Evolutionary conservation across 148 eudicot genomes (phyloP), one percentile per base, ranked within the genome.

Genomic region (Fagopyrum esculentum): DNA sequence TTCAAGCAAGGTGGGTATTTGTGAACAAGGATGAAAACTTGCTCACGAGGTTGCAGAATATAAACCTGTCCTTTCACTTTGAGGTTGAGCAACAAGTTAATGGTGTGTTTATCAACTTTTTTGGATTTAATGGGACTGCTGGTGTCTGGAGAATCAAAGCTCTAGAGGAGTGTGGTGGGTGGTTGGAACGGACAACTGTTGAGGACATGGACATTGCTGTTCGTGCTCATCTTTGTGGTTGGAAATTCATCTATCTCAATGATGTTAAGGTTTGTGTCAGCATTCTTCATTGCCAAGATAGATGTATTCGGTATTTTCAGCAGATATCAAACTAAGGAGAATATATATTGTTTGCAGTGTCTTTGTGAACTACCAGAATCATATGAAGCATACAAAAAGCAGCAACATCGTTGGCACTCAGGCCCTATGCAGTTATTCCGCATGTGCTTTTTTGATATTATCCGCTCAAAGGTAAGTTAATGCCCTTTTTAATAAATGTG

Each of bases 121-220:
- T 94, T 82, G 98, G 98, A 77, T 94, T 91, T 80, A 94, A 94
- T 80, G 98, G 98, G 77, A 94, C 98, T 79, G 97, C 98, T 84
- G 98, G 98, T 80, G 97, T 94, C 57, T 94, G 98, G 98, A 91
- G 96, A 82, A 89, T 90, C 49, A 89, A 90, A 80, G 98, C 98
- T 71, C 81, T 94, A 35, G 96, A 94, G 85, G 98, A 94, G 11
- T 94, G 91, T 71, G 98, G 98, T 79, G 97, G 98, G 75, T 94
- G 98, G 98, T 80, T 89, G 43, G 98, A 94, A 29, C 80, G 98
- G 68, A 94, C 98, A 56, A 91, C 98, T 69, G 98, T 94, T 77
- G 98, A 94, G 80, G 98, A 94, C 85, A 94, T 94, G 98, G 98
- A 94, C 88, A 79, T 94, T 77, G 98, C 98, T 86, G 98, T 94